Conservation (phyloP, 495 filamentous ascomycete genomes). For the Aspergillus asperescens region DNA sequence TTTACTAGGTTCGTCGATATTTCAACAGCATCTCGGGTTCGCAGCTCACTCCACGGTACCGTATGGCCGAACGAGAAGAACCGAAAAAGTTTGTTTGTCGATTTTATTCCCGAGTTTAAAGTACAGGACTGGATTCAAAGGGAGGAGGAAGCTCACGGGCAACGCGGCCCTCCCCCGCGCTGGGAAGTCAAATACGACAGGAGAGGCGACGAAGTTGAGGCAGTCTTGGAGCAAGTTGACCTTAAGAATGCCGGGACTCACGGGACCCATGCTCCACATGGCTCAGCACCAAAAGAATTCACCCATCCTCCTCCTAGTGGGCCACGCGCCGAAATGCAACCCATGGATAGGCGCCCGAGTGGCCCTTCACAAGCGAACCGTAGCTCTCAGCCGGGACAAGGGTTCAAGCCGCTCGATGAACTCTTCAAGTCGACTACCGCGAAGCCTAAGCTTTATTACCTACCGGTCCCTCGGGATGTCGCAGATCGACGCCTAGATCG, state of each 20-base stretch:
- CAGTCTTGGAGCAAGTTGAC: slow-evolving; percentile 50
- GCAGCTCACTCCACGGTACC: slow-evolving; percentile 66
- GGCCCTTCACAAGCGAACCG: slow-evolving; percentile 13
- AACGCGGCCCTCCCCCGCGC: slow-evolving; percentile 46
- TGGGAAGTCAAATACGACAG: slow-evolving; percentile 70
- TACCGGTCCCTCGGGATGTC: slow-evolving; percentile 45
- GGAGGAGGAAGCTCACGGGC: slow-evolving; percentile 52
- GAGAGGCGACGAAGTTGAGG: slow-evolving; percentile 52
- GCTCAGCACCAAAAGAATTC: slow-evolving; percentile 23
- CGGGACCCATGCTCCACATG: slow-evolving; percentile 21
- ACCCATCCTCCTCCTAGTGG: slow-evolving; percentile 32
- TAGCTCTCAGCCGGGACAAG: slow-evolving; percentile 34
- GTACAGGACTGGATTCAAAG: slow-evolving; percentile 67
- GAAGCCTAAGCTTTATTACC: slow-evolving; percentile 67
- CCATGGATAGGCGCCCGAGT: slow-evolving; percentile 22
- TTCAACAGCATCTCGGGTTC: slow-evolving; percentile 70
- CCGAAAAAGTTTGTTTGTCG: slow-evolving; percentile 79
- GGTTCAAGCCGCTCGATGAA: slow-evolving; percentile 57
- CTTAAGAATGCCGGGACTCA: slow-evolving; percentile 24
- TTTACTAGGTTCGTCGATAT: slow-evolving; percentile 65
- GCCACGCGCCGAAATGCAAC: slow-evolving; percentile 28
- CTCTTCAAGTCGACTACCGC: slow-evolving; percentile 57
- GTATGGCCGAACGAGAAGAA: slow-evolving; percentile 85
- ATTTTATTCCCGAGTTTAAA: slow-evolving; percentile 79
- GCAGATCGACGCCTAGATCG: slow-evolving; percentile 61